Base-by-base conservation (phyloP, 805 yeast genomes). In the Maudiozyma barnettii region DNA sequence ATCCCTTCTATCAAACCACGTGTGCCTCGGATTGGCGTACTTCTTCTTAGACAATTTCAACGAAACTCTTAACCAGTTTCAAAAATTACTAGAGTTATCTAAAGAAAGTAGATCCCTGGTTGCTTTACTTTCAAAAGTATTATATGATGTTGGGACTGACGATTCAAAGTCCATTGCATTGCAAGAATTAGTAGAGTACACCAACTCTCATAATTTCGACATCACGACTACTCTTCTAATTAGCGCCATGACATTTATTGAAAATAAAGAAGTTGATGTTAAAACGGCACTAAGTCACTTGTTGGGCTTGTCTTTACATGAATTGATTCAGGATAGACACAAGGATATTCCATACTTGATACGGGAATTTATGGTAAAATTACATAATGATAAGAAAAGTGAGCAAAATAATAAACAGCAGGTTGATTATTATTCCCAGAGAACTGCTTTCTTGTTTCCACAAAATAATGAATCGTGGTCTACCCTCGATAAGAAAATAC, bases 91-190 rank as follows among this genome's bases (percentile, higher is more conserved):
- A 41, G 73, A 69, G 22, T 57, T 65, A 1, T 74, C 82, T 21
- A 75, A 77, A 5, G 79, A 77, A 43, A 78, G 84, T 4, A 79
- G 76, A 52, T 75, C 82, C 51, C 72, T 88, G n/a, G 79, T 87
- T 14, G 77, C 82, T 6, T 65, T 91, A 26, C 74, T 87, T 19
- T 78, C 93, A 0, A 95, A 89, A 59, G 83, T 90, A 0, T 69
- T 93, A 44, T 84, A 82, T 68, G 86, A 87, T 2, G 77, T 77
- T 48, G 84, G 79, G n/a, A 76, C 79, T 0, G 79, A 76, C n/a
- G 93, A 84, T 5, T 79, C 93, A 1, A 81, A 79, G 49, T 83
- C 80, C 52, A 90, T 89, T 1, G 96, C 97, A 0, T 59, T 85
- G 42, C 96, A 89, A 55, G 95, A 88, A 62, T 65, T 91, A 40